Percentiles rank a stretch among this genome's conserved stretches.
Conservation (phyloP, 2,329 filamentous ascomycete species). For the Lasiodiplodia gonubiensis region DNA sequence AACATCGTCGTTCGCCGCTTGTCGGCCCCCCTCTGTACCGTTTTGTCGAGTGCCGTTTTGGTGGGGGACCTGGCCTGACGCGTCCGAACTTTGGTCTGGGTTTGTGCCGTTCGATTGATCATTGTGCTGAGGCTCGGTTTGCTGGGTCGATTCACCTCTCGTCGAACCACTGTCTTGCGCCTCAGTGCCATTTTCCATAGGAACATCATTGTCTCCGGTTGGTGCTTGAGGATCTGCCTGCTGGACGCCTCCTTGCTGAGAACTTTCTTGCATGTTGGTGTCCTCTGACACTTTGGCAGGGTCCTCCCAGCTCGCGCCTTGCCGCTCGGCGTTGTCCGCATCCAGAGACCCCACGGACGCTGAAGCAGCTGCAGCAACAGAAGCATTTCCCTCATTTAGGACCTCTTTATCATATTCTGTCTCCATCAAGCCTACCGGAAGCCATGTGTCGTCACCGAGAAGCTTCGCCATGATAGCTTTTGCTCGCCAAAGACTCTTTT, state of each 20-base stretch:
- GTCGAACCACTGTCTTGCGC: not conserved
- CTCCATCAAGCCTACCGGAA: conserved; percentile 61
- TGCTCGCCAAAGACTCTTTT: conserved; percentile 72
- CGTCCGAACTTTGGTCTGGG: not conserved
- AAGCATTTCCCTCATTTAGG: conserved; percentile 38
- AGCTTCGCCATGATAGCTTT: conserved; percentile 75
- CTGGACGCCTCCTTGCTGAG: not conserved
- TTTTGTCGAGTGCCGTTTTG: not conserved
- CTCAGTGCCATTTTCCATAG: conserved; percentile 18
- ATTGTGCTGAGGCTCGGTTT: conserved; percentile 5
- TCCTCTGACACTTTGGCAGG: conserved; percentile 7
- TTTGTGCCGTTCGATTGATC: not conserved
- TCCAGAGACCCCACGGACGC: conserved; percentile 14
- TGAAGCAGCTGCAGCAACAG: conserved; percentile 1
- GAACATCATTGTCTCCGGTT: conserved; percentile 5
- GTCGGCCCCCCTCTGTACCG: not conserved
- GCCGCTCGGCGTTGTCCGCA: conserved; percentile 5
- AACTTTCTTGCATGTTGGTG: conserved; percentile 4
- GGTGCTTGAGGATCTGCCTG: not conserved
- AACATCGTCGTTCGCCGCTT: conserved; percentile 8
- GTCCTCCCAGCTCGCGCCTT: conserved; percentile 22
- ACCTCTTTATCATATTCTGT: conserved; percentile 56
- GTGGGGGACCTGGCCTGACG: not conserved
- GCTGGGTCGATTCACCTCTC: not conserved
- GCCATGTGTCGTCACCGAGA: conserved; percentile 74